Evolutionary conservation across 192 early-diverging fungal genomes (phyloP).

Genomic region (Podila epigama): DNA sequence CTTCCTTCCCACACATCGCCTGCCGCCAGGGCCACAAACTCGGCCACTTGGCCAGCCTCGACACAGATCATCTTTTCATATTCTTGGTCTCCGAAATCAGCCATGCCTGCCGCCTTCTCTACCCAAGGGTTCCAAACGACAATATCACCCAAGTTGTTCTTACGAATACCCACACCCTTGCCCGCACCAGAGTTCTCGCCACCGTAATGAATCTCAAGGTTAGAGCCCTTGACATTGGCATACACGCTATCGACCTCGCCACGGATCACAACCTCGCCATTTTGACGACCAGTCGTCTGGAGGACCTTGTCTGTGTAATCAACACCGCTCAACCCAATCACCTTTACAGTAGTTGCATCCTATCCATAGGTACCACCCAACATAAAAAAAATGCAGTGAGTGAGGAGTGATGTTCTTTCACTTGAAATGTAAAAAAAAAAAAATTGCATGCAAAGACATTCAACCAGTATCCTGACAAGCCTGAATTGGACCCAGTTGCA

Average conservation of each 20-base stretch:
- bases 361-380: conserved; percentile 13
- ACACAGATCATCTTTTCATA: conserved; percentile 91
- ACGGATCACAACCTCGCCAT: conserved; percentile 63
- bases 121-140: conserved; percentile 99
- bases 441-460: background rate
- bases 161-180: conserved; percentile 22
- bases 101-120: conserved; percentile 87
- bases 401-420: background rate
- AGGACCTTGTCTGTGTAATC: conserved; percentile 79
- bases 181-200: conserved; percentile 3
- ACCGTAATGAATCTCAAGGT: conserved; percentile 39
- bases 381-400: conserved; percentile 5
- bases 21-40: conserved; percentile 66
- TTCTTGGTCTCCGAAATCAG: conserved; percentile 89
- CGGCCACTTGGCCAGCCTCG: conserved; percentile 80
- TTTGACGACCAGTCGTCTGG: conserved; percentile 13
- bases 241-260: conserved; percentile 91
- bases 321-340: conserved; percentile 71
- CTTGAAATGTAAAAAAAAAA: background rate
- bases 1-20: conserved; percentile 77
- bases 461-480: background rate
- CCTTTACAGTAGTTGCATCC: conserved; percentile 67
- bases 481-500: background rate
- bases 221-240: conserved; percentile 60
- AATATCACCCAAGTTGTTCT: conserved; percentile 55